Evolutionary conservation across 106 monocot genomes (phyloP), one percentile per base, ranked within the genome.

Genomic region (Vanilla planifolia): DNA sequence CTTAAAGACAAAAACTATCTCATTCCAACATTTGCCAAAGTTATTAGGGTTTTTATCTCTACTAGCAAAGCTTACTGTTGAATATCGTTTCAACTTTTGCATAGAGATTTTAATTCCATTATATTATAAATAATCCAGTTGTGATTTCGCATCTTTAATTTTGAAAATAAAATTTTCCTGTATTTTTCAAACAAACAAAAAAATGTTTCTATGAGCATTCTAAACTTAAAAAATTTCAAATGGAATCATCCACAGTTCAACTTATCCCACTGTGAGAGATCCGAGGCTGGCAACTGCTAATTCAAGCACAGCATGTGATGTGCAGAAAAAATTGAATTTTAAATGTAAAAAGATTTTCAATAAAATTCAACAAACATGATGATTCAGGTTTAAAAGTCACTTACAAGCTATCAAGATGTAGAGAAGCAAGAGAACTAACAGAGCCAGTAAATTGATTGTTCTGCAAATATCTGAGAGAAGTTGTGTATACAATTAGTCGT

Each of bases 381-480:
- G 42, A 16, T 16, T 16, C 16, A 24, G n/a, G 15, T 25, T 51
- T 40, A 24, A 30, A 39, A 26, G 7, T 15, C 13, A 66, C 86
- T 87, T 77, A 96, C 96, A 96, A 71, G 64, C 82, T 70, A 32
- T 91, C 78, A 65, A 96, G 87, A 40, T 78, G 62, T 50, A 87
- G 81, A 52, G 48, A 63, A 53, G 84, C 76, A 55, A 96, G 86
- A 70, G 82, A 74, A 76, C 79, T 43, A 50, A 96, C 82, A 24
- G 78, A 24, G 59, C 96, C 91, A 67, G 68, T 84, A 62, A 96
- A 88, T 65, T 96, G 83, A 75, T 91, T 96, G 71, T 91, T 88
- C 67, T 90, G 81, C 63, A 96, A 46, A 55, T 84, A 23, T 74
- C 96, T 96, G 72, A 4, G 16, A 20, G 30, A 67, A 26, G 27